A percentile compares a stretch with the other conserved stretches of the same genome.
These are phyloP conservation scores for Telfairia occidentalis DNA, from an alignment of 331 rosid species.

Conservation along the genomic window DNA sequence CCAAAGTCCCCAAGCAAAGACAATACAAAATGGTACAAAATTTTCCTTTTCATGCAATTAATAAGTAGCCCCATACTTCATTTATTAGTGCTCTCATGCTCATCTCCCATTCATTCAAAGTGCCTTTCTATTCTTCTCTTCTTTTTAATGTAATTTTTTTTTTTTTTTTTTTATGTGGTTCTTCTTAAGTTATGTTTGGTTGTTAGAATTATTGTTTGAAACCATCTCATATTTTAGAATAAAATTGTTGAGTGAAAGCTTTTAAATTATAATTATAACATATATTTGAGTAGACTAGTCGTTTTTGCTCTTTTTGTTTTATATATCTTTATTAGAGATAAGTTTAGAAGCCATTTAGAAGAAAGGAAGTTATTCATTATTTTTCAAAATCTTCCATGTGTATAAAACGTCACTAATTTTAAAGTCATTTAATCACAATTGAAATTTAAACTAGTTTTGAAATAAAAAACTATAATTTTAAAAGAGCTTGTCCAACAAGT, in stretches of 20 bases:
- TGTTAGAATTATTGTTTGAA: not conserved
- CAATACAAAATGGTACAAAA: slow-evolving; percentile 1
- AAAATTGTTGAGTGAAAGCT: not conserved
- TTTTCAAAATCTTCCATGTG: too few species aligned
- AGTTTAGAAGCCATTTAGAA: too few species aligned
- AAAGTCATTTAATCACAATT: not conserved
- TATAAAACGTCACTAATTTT: too few species aligned
- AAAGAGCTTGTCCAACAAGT: not conserved
- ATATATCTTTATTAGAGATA: too few species aligned
- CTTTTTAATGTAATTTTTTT: not conserved
- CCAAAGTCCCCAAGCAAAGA: not conserved
- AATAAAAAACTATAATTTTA: not conserved
- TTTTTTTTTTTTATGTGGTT: not conserved
- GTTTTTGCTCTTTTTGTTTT: too few species aligned
- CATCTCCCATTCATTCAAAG: slow-evolving; percentile 2
- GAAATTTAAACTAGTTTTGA: not conserved
- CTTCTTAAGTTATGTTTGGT: not conserved
- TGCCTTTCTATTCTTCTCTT: not conserved
- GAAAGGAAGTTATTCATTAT: too few species aligned
- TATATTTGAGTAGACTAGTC: too few species aligned
- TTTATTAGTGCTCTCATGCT: slow-evolving; percentile 4
- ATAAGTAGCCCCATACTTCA: not conserved
- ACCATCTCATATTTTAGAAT: not conserved
- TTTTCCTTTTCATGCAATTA: not conserved
- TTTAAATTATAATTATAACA: too few species aligned